Evolutionary conservation across 2,329 filamentous ascomycete species (phyloP), one percentile per base, ranked within the genome.

Genomic region (Penicillium sp.): DNA sequence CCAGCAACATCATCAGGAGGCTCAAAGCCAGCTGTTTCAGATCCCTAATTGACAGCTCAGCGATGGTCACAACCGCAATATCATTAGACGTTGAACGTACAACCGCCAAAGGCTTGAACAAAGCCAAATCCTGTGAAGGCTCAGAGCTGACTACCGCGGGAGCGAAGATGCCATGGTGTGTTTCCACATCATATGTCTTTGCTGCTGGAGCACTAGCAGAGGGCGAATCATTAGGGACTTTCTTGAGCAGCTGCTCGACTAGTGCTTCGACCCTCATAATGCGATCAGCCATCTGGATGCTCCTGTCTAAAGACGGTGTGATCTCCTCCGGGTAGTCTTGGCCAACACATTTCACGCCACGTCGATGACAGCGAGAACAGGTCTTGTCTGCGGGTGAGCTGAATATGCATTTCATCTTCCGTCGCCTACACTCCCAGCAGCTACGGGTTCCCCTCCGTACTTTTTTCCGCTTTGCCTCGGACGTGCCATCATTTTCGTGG

Each of bases 251-350:
- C 54, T 72, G 74, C 64, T 80, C 75, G 25, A 59, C 8, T 29
- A 53, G 25, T 19, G n/a, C 39, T 39, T 59, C 57, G 9, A 59
- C 44, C 31, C 50, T 19, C 29, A 8, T 31, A 16, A 59, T 29
- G 19, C 57, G 57, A 35, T 55, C 53, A 10, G 53, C 13, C 6
- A 59, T 25, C 14, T 59, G 57, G 19, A 52, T 45, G 23, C 8
- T 59, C 9, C 25, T 23, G 33, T 59, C 57, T 21, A 55, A 42
- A 46, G 53, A 19, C 5, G 45, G 27, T 2, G 51, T 33, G 10
- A 55, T 42, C 39, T 76, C 72, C 31, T 81, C 76, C 1, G 73
- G 71, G 25, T 76, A 77, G 46, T 83, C 81, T 60, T 85, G 83
- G 58, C 80, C 76, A 33, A 83, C 64, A 54, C 82, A 84, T 42